phyloP scores from a whole-genome alignment of 2,329 filamentous ascomycete genomes.

The Aureobasidium uvarum region DNA sequence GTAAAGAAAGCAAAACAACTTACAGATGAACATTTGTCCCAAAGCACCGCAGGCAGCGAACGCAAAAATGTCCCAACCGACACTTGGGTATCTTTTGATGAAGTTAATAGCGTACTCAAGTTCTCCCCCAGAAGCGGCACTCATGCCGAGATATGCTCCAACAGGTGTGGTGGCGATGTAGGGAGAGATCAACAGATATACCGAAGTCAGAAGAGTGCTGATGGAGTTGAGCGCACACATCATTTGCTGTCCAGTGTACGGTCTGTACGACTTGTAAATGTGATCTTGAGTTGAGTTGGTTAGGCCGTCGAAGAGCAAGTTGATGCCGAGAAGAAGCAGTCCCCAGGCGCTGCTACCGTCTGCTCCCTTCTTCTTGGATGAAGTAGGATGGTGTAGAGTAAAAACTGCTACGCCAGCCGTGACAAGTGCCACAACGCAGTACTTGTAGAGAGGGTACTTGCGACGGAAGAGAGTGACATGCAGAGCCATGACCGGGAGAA shows the following conservation, averaged over 20 bases:
- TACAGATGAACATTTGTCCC: slow-evolving; percentile 90
- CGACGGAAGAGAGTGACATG: slow-evolving; percentile 89
- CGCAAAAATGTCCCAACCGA: slow-evolving; percentile 82
- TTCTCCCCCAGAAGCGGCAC: slow-evolving; percentile 60
- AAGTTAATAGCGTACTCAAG: slow-evolving; percentile 76
- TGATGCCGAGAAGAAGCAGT: slow-evolving; percentile 77
- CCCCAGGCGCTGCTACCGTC: slow-evolving; percentile 69
- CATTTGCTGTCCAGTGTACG: slow-evolving; percentile 93
- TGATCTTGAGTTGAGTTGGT: slow-evolving; percentile 97
- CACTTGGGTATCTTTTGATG: slow-evolving; percentile 72
- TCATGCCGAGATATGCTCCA: slow-evolving; percentile 45
- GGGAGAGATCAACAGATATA: slow-evolving; percentile 75
- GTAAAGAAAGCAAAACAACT: slow-evolving; percentile 30
- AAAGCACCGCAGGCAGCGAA: slow-evolving; percentile 89
- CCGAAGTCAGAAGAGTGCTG: slow-evolving; percentile 70
- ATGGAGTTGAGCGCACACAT: slow-evolving; percentile 98
- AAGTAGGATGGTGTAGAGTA: slow-evolving; percentile 76
- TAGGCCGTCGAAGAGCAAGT: slow-evolving; percentile 90
- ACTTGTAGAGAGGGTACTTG: slow-evolving; percentile 93
- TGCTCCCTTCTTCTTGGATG: slow-evolving; percentile 46
- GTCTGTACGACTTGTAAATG: slow-evolving; percentile 74
- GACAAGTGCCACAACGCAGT: slow-evolving; percentile 85
- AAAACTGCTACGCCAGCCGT: slow-evolving; percentile 93
- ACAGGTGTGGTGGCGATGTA: slow-evolving; percentile 65
- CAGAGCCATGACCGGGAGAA: slow-evolving; percentile 97